phyloP scores from a whole-genome alignment of 2,329 filamentous ascomycete species.

The Aspergillus puulaauensis region DNA sequence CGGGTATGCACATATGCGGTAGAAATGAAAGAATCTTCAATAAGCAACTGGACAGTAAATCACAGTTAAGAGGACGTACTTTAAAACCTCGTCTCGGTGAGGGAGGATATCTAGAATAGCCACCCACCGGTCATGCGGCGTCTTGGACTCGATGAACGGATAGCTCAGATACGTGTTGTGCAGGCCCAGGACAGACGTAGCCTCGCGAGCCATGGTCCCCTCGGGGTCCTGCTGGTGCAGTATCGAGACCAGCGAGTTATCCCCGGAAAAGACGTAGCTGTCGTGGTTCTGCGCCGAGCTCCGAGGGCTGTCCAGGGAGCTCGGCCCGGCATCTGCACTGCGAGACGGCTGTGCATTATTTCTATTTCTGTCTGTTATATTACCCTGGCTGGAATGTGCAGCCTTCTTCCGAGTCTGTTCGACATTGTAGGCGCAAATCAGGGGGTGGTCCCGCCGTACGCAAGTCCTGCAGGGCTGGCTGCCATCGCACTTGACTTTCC shows the following conservation, averaged over 20 bases:
- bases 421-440: constrained; percentile 28
- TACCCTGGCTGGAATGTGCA: background rate
- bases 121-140: constrained; percentile 26
- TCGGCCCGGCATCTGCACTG: too few relatives aligned
- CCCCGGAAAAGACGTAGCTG: constrained; percentile 27
- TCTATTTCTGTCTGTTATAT: background rate
- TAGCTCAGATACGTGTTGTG: constrained; percentile 33
- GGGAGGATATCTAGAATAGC: constrained; percentile 25
- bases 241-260: constrained; percentile 33
- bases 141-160: constrained; percentile 30
- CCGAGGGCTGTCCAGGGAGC: background rate
- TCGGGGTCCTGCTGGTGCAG: constrained; percentile 27
- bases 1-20: constrained; percentile 28
- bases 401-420: background rate
- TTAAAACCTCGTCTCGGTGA: constrained; percentile 25
- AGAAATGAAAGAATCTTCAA: constrained; percentile 32
- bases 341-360: too few relatives aligned
- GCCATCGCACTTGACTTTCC: constrained; percentile 38
- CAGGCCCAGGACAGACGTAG: constrained; percentile 30
- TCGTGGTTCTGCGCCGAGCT: background rate
- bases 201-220: constrained; percentile 27
- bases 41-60: too few relatives aligned
- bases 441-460: constrained; percentile 25
- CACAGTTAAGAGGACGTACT: constrained; percentile 16
- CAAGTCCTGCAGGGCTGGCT: constrained; percentile 30